A percentile compares a stretch with the other conserved stretches of the same genome.
Conservation (phyloP, 2,329 filamentous ascomycete species). For the Cryphonectria japonica region DNA sequence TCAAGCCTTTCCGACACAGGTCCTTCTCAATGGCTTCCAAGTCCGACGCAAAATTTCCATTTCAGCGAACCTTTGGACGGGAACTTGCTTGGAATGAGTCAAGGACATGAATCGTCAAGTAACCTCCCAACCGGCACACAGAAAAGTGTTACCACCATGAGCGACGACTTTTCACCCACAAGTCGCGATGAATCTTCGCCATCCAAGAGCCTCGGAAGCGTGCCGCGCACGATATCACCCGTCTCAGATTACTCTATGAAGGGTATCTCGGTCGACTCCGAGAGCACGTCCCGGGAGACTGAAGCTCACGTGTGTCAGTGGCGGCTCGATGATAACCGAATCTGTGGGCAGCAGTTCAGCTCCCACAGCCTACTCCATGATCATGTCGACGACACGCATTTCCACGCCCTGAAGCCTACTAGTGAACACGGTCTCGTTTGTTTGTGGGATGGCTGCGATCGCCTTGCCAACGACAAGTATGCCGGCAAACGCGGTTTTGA, state of each 20-base stretch:
- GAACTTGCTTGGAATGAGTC: not conserved
- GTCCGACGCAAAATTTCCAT: not conserved
- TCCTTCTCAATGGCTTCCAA: not conserved
- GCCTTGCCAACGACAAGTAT: constrained; percentile 46
- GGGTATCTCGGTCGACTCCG: constrained; percentile 1
- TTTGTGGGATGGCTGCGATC: constrained; percentile 46
- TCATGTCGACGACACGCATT: constrained; percentile 27
- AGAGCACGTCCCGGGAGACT: constrained; percentile 4
- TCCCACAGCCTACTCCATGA: constrained; percentile 26
- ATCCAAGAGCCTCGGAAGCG: not conserved
- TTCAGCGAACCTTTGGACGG: not conserved
- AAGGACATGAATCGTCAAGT: not conserved
- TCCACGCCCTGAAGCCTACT: constrained; percentile 18
- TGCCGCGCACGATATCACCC: constrained; percentile 1
- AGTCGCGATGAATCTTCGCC: not conserved
- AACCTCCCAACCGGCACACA: not conserved
- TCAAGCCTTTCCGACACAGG: not conserved
- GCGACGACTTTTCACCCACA: not conserved
- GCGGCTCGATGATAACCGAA: not conserved
- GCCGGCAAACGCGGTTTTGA: constrained; percentile 54
- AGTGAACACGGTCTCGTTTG: constrained; percentile 26
- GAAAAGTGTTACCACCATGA: not conserved
- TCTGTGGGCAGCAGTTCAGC: constrained; percentile 23
- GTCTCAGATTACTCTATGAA: constrained; percentile 7
- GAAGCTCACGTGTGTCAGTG: constrained; percentile 16